Conservation (phyloP, 192 early-diverging fungal species). For the Funneliformis geosporum region DNA sequence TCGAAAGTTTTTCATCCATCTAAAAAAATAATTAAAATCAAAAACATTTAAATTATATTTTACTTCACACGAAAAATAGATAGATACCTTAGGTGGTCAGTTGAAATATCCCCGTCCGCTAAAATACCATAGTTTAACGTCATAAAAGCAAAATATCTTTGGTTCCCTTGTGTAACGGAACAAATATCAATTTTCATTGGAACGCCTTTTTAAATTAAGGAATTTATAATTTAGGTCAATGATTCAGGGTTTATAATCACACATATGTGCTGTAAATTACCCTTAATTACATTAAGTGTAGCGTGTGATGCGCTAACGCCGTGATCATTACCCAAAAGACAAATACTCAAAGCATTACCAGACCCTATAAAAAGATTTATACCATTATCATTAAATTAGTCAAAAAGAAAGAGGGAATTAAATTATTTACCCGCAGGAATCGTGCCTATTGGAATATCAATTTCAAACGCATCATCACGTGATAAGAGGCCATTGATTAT, state of each 20-base stretch:
- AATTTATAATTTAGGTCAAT: slow-evolving; percentile 25
- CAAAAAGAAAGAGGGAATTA: background rate
- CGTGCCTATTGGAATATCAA: slow-evolving; percentile 60
- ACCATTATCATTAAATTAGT: background rate
- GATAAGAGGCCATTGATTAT: slow-evolving; percentile 78
- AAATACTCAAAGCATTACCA: slow-evolving; percentile 57
- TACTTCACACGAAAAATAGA: background rate
- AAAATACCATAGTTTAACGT: slow-evolving; percentile 59
- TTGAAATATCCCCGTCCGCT: slow-evolving; percentile 59
- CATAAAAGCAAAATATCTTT: slow-evolving; percentile 54
- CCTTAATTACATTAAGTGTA: slow-evolving; percentile 47
- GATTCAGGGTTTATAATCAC: background rate
- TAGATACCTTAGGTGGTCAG: slow-evolving; percentile 50
- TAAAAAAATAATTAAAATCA: background rate
- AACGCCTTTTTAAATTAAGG: slow-evolving; percentile 38
- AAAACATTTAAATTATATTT: background rate
- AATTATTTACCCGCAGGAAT: slow-evolving; percentile 55
- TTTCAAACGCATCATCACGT: slow-evolving; percentile 64
- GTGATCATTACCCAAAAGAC: slow-evolving; percentile 50
- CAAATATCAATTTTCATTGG: slow-evolving; percentile 57
- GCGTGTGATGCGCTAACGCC: slow-evolving; percentile 42
- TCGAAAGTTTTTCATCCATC: slow-evolving; percentile 60
- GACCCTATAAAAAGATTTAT: slow-evolving; percentile 31
- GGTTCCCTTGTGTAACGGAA: slow-evolving; percentile 51
- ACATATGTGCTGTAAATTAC: slow-evolving; percentile 27